phyloP scores from a whole-genome alignment of 2,329 filamentous ascomycete species.

The Fusarium verticillioides region DNA sequence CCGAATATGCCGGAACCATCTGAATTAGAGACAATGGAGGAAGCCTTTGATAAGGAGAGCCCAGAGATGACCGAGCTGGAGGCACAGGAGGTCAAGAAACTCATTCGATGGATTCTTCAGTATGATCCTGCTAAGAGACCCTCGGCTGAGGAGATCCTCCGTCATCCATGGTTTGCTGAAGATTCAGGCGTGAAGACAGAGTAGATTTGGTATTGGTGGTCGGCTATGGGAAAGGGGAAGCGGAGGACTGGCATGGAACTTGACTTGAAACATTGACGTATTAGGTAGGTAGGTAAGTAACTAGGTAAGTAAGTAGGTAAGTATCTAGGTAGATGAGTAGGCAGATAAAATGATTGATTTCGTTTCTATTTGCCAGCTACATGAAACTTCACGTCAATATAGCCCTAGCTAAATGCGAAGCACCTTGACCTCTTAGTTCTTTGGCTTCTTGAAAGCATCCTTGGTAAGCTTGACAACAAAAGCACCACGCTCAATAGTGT shows the following conservation, averaged over 20 bases:
- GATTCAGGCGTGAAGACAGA: not conserved
- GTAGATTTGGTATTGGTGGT: not conserved
- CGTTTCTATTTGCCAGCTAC: fast-evolving
- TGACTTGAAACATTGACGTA: no score
- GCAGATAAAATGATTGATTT: not conserved
- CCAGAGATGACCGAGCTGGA: not conserved
- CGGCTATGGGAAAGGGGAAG: no score
- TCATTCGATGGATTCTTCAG: not conserved
- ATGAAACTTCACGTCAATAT: no score
- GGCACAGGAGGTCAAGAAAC: not conserved
- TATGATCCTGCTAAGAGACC: not conserved
- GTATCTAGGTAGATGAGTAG: not conserved
- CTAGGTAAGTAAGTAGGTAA: no score
- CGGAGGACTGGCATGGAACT: no score
- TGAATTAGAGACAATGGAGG: not conserved
- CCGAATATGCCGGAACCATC: not conserved
- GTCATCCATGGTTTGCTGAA: not conserved
- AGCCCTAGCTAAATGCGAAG: not conserved
- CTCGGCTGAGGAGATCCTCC: not conserved
- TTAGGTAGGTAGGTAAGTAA: no score
- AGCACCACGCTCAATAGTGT: constrained; percentile 63
- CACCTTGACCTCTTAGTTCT: not conserved
- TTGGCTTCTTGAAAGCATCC: constrained; percentile 12
- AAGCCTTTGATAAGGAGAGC: not conserved
- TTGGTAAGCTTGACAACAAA: constrained; percentile 56